phyloP scores from a whole-genome alignment of 1,139 yeast species.

The Diutina catenulata region DNA sequence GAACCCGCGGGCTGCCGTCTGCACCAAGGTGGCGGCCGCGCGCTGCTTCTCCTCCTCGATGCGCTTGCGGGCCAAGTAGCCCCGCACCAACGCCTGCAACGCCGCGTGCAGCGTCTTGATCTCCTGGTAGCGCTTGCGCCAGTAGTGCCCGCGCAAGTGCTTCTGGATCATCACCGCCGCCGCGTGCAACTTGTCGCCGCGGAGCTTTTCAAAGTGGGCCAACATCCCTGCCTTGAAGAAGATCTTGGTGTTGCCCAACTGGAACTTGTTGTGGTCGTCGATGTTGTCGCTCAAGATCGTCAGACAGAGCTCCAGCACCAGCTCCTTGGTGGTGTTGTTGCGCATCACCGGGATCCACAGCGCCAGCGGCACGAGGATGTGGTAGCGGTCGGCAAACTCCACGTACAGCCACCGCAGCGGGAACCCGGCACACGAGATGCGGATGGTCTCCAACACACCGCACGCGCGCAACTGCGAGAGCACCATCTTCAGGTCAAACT shows the following conservation, averaged over 20 bases:
- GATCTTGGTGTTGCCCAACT: constrained; percentile 80
- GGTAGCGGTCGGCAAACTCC: constrained; percentile 87
- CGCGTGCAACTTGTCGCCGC: constrained; percentile 63
- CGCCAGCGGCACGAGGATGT: constrained; percentile 61
- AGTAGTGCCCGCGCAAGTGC: constrained; percentile 57
- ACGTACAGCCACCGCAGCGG: constrained; percentile 95
- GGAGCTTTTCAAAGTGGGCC: constrained; percentile 79
- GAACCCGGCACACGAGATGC: constrained; percentile 96
- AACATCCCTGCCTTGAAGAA: constrained; percentile 95
- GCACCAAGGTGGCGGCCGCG: constrained; percentile 60
- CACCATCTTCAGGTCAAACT: constrained; percentile 91
- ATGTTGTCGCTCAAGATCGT: constrained; percentile 54
- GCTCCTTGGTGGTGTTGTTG: constrained; percentile 42
- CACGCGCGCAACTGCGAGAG: constrained; percentile 92
- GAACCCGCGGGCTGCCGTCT: constrained; percentile 61
- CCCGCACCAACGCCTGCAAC: constrained; percentile 56
- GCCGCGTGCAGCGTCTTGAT: constrained; percentile 42
- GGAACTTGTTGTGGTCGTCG: constrained; percentile 58
- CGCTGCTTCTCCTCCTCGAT: constrained; percentile 48
- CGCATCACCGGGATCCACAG: constrained; percentile 57
- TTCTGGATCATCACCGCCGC: constrained; percentile 85
- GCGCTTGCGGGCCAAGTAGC: constrained; percentile 45
- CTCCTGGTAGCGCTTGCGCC: constrained; percentile 49
- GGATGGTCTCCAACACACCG: constrained; percentile 94
- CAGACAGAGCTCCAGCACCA: constrained; percentile 54